Conservation (phyloP, 129 eudicot species). For the Chrysanthemum lavandulifolium region DNA sequence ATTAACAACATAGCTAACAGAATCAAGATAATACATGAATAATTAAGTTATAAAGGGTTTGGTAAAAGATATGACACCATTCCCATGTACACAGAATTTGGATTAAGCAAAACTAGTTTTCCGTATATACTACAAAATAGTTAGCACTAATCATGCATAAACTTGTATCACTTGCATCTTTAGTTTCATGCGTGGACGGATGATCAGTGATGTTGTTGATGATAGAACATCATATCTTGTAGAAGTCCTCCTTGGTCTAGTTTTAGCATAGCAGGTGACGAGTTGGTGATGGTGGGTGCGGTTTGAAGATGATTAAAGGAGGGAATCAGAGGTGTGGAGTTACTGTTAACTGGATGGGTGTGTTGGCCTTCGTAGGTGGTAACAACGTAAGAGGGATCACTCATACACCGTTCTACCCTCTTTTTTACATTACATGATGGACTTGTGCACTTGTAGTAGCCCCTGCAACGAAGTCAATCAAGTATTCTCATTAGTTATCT, state of each 20-base stretch:
- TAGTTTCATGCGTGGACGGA: too few species aligned
- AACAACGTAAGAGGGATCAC: slow-evolving; percentile 56
- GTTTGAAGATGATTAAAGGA: slow-evolving; percentile 4
- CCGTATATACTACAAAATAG: slow-evolving; percentile 10
- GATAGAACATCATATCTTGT: slow-evolving; percentile 24
- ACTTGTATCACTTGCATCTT: slow-evolving; percentile 10
- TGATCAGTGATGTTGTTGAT: background rate
- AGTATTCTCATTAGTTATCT: too few species aligned
- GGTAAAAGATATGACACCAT: slow-evolving; percentile 14
- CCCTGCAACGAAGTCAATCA: slow-evolving; percentile 38
- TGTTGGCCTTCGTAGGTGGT: slow-evolving; percentile 91
- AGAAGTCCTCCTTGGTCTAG: slow-evolving; percentile 30
- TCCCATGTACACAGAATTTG: slow-evolving; percentile 17
- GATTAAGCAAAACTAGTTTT: slow-evolving; percentile 17
- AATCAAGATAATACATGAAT: slow-evolving; percentile 6
- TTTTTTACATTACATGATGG: slow-evolving; percentile 77
- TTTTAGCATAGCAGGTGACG: slow-evolving; percentile 8
- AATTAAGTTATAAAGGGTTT: slow-evolving; percentile 4
- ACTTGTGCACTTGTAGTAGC: slow-evolving; percentile 78
- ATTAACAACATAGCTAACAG: too few species aligned
- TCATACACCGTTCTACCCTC: slow-evolving; percentile 67
- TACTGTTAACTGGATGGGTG: slow-evolving; percentile 48
- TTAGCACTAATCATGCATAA: background rate
- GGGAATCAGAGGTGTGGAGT: background rate
- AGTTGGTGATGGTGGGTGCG: background rate